Conservation (phyloP, 225 moss, liverwort and hornwort genomes). For the Bryoerythrophyllum caledonicum region DNA sequence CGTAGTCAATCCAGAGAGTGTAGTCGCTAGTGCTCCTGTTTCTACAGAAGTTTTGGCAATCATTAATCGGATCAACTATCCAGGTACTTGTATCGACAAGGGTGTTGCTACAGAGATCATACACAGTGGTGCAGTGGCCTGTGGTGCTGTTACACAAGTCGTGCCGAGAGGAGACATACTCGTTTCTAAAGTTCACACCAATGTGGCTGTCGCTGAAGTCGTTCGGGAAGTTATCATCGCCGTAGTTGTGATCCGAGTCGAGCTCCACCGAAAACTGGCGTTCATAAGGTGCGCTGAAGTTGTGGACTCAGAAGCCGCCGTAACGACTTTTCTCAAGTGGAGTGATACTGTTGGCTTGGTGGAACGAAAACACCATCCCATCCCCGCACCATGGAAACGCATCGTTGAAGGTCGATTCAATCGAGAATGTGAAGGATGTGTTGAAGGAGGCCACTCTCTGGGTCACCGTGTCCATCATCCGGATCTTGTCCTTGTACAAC, state of each 20-base stretch:
- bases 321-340: fast-evolving
- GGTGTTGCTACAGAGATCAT: neutral
- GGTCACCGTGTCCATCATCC: neutral
- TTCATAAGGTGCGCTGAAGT: neutral
- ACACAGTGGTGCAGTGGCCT: neutral
- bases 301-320: neutral
- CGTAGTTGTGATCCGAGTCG: neutral
- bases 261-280: neutral
- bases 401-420: neutral
- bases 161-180: neutral
- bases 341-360: neutral
- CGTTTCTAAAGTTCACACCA: neutral
- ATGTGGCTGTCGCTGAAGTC: neutral
- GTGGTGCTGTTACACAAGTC: neutral
- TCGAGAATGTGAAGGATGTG: neutral
- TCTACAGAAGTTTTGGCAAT: neutral
- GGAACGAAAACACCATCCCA: neutral
- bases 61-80: no score
- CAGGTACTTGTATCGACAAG: neutral
- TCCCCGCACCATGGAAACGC: no score
- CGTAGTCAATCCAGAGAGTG: neutral
- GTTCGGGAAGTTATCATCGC: no score
- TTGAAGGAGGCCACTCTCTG: neutral
- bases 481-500: neutral
- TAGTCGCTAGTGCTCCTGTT: neutral